phyloP scores from a whole-genome alignment of 164 flowering plant genomes.

The Aristolochia fimbriata region DNA sequence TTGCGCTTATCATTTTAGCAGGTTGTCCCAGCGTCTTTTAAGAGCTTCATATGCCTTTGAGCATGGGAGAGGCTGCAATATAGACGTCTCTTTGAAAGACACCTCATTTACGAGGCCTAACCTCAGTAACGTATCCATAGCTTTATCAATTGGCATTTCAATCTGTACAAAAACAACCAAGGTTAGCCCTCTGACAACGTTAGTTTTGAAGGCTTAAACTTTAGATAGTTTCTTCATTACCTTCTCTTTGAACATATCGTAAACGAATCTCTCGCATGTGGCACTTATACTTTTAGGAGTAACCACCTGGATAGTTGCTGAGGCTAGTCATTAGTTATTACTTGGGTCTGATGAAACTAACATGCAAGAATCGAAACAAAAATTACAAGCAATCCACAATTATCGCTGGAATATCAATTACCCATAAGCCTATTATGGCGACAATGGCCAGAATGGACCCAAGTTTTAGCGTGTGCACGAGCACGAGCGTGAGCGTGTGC shows the following conservation, averaged over 20 bases:
- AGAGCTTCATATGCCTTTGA: slow-evolving; percentile 43
- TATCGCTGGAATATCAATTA: too few relatives aligned
- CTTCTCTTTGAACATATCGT: slow-evolving; percentile 52
- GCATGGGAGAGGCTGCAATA: slow-evolving; percentile 50
- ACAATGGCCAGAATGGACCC: too few relatives aligned
- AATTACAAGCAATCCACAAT: too few relatives aligned
- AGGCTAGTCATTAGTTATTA: neutral
- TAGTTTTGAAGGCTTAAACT: neutral
- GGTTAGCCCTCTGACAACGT: neutral
- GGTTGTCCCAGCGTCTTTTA: slow-evolving; percentile 55
- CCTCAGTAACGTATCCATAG: slow-evolving; percentile 53
- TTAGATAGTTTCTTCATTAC: slow-evolving; percentile 20
- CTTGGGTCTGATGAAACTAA: too few relatives aligned
- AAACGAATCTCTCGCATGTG: slow-evolving; percentile 71
- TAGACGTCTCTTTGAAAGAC: slow-evolving; percentile 24
- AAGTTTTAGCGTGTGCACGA: too few relatives aligned
- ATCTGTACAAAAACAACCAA: slow-evolving; percentile 37
- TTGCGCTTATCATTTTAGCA: slow-evolving; percentile 21
- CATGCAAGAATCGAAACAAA: too few relatives aligned
- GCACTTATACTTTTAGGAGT: slow-evolving; percentile 33
- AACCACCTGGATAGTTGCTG: slow-evolving; percentile 25
- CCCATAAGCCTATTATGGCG: too few relatives aligned
- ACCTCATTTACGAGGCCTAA: slow-evolving; percentile 57
- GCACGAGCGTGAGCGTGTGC: too few relatives aligned
- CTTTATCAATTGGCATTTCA: slow-evolving; percentile 78